phyloP scores from a whole-genome alignment of 148 eudicot genomes.

The Dysphania ambrosioides region DNA sequence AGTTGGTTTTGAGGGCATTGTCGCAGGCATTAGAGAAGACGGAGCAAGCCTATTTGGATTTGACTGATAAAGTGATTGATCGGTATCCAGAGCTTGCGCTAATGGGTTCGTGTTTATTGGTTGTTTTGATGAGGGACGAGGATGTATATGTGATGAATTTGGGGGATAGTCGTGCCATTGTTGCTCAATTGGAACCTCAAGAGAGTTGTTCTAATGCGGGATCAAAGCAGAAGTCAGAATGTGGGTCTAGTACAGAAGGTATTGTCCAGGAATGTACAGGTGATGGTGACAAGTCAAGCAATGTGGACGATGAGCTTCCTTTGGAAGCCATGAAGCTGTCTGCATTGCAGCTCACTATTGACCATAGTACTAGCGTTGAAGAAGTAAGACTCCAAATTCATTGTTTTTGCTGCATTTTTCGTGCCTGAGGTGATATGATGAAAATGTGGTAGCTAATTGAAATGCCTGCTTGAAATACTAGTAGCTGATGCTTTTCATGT shows the following conservation, averaged over 20 bases:
- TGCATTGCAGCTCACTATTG: constrained; percentile 92
- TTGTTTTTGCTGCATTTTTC: neutral
- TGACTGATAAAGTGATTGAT: constrained; percentile 95
- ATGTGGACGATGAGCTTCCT: constrained; percentile 40
- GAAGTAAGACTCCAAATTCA: constrained; percentile 55
- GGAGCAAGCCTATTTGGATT: constrained; percentile 77
- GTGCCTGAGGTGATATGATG: neutral
- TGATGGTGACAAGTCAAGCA: constrained; percentile 35
- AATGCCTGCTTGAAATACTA: constrained; percentile 15
- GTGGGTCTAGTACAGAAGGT: constrained; percentile 46
- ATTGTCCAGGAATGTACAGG: constrained; percentile 62
- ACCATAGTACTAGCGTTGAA: constrained; percentile 93
- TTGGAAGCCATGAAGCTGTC: constrained; percentile 45
- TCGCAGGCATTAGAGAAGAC: constrained; percentile 73
- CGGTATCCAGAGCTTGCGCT: constrained; percentile 92
- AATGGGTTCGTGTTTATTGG: constrained; percentile 99
- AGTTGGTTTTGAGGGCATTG: constrained; percentile 75
- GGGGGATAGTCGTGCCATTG: constrained; percentile 98
- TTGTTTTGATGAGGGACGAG: constrained; percentile 90
- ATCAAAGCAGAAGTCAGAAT: constrained; percentile 32
- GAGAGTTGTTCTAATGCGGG: constrained; percentile 37
- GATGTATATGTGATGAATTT: constrained; percentile 99
- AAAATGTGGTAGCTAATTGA: constrained; percentile 6
- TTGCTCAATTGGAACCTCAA: constrained; percentile 58
- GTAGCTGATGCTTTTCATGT: constrained; percentile 11